Evolutionary conservation across 1,284 basidiomycete species (phyloP).

Genomic region (Hemileia vastatrix): DNA sequence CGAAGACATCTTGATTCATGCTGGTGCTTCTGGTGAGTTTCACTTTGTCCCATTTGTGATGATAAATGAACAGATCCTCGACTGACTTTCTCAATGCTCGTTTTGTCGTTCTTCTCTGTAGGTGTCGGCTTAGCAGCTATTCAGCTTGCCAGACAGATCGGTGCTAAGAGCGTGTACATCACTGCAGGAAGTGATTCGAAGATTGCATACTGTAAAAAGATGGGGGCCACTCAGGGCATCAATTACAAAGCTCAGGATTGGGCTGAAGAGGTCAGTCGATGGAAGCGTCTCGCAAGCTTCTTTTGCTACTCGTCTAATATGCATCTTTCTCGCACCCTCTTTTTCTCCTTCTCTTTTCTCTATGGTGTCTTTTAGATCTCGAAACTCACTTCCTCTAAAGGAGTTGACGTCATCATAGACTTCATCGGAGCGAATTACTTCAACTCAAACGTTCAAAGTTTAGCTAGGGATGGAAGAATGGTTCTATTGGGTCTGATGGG

Average conservation of each 20-base stretch:
- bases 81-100: background rate
- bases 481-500: constrained; percentile 60
- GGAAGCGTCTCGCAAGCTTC: too few relatives aligned
- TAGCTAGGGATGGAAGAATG: constrained; percentile 71
- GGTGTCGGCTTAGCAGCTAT: constrained; percentile 85
- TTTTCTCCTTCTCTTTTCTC: too few relatives aligned
- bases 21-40: constrained; percentile 46
- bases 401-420: constrained; percentile 76
- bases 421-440: constrained; percentile 78
- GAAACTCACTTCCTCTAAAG: constrained; percentile 56
- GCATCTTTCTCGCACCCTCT: too few relatives aligned
- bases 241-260: constrained; percentile 83
- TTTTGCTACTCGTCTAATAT: too few relatives aligned
- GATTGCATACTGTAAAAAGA: constrained; percentile 60
- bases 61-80: background rate
- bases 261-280: constrained; percentile 52
- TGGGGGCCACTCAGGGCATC: constrained; percentile 61
- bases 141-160: constrained; percentile 67
- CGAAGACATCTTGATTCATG: constrained; percentile 74
- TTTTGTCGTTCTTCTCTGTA: constrained; percentile 54
- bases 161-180: constrained; percentile 48
- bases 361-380: constrained; percentile 39
- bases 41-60: background rate
- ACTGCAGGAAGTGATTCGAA: constrained; percentile 81
- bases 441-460: constrained; percentile 64